Percentiles rank a stretch among this genome's conserved stretches.
Conservation (phyloP, 495 filamentous ascomycete species). For the Hypoxylon trugodes region DNA sequence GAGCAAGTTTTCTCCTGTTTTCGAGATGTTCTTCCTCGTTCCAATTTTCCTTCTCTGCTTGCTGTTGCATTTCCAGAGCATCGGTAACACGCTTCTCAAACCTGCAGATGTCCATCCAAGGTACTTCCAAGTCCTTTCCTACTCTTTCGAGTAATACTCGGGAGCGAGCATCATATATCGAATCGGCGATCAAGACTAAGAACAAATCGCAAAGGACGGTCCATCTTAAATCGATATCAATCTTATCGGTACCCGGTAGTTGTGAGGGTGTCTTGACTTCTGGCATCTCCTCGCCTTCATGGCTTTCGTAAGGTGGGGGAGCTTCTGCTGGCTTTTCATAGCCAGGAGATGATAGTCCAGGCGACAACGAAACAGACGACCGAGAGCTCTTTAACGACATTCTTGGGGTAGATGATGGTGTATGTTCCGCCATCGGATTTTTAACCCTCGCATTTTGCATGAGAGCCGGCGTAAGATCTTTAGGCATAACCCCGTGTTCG, state of each 20-base stretch:
- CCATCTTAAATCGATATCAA: constrained; percentile 97
- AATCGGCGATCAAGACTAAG: constrained; percentile 92
- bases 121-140: constrained; percentile 76
- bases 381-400: constrained; percentile 27
- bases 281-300: constrained; percentile 74
- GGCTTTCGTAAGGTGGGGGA: constrained; percentile 76
- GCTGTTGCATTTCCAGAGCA: constrained; percentile 95
- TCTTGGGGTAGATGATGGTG: constrained; percentile 38
- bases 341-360: constrained; percentile 37
- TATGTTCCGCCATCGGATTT: constrained; percentile 77
- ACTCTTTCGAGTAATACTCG: constrained; percentile 86
- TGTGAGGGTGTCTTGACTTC: constrained; percentile 82
- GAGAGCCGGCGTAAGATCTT: constrained; percentile 81
- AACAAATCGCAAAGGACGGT: constrained; percentile 98
- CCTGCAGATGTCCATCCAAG: constrained; percentile 92
- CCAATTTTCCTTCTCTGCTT: constrained; percentile 93
- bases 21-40: constrained; percentile 96
- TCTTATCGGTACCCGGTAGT: constrained; percentile 78
- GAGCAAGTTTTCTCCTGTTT: constrained; percentile 77
- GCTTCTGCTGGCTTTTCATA: constrained; percentile 56
- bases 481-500: constrained; percentile 86
- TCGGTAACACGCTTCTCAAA: constrained; percentile 99
- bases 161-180: constrained; percentile 90
- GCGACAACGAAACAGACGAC: constrained; percentile 36
- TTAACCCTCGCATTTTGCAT: constrained; percentile 95